phyloP scores from a whole-genome alignment of 1,139 yeast species.

The Nakaseomyces glabratus region DNA sequence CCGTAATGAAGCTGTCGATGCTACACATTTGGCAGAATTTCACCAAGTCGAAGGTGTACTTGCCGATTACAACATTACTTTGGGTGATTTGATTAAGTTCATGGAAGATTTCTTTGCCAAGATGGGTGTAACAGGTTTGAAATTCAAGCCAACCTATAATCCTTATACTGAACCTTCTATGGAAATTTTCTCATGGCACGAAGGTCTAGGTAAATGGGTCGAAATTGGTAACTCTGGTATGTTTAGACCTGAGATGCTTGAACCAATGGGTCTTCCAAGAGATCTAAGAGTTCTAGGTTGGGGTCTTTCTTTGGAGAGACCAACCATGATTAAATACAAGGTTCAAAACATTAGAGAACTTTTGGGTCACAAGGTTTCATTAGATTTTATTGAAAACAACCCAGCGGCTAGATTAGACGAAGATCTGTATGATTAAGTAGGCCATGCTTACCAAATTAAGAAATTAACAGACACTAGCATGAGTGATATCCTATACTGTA shows the following conservation, averaged over 20 bases:
- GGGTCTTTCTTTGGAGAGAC: constrained; percentile 96
- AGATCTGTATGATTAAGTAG: constrained; percentile 36
- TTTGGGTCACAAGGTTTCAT: constrained; percentile 86
- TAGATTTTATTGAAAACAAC: constrained; percentile 88
- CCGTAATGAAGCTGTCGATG: constrained; percentile 99
- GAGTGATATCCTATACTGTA: no score
- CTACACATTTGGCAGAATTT: constrained; percentile 99
- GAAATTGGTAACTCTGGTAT: constrained; percentile 99
- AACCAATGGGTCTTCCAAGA: constrained; percentile 94
- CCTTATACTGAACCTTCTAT: constrained; percentile 98
- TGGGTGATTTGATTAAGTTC: constrained; percentile 95
- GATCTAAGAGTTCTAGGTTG: constrained; percentile 92
- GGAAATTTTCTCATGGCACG: constrained; percentile 96
- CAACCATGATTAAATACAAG: constrained; percentile 97
- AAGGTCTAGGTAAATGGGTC: constrained; percentile 92
- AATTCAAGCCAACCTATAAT: constrained; percentile 97
- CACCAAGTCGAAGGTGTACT: constrained; percentile 99
- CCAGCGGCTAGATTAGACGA: constrained; percentile 97
- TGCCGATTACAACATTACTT: constrained; percentile 89
- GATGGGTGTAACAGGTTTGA: constrained; percentile 92
- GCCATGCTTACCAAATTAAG: no score
- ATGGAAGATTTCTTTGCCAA: constrained; percentile 95
- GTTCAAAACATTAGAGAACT: constrained; percentile 92
- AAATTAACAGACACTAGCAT: no score
- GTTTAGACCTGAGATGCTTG: constrained; percentile 99